phyloP scores from a whole-genome alignment of 768 basidiomycete species.

The Chalciporus sphaerocephalus region DNA sequence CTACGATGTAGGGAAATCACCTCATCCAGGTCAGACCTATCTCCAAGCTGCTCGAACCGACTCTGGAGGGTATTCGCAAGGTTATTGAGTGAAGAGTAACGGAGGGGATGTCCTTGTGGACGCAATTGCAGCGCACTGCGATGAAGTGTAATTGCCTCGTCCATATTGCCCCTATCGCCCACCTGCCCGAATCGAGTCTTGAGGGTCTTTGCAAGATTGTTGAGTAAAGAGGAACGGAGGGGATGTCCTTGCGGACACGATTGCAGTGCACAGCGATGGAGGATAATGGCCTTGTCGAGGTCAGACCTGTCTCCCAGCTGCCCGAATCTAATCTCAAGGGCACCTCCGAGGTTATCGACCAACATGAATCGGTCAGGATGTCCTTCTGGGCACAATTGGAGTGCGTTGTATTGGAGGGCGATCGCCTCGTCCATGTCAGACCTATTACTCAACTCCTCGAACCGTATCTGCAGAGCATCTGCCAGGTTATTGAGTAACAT shows the following conservation, averaged over 20 bases:
- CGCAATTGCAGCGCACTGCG: background rate
- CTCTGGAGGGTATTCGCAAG: background rate
- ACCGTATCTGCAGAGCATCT: background rate
- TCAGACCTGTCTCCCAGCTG: background rate
- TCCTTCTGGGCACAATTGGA: background rate
- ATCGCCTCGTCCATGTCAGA: background rate
- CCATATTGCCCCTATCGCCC: background rate
- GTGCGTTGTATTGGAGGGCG: background rate
- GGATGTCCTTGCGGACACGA: background rate
- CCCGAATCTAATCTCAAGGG: background rate
- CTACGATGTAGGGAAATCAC: background rate
- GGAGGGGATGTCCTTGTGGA: background rate
- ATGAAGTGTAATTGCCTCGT: background rate
- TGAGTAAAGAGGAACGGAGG: background rate
- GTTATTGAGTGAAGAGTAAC: background rate
- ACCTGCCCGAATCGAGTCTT: background rate
- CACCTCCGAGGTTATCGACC: background rate
- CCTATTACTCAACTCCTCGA: background rate
- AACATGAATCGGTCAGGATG: background rate
- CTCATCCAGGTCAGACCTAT: background rate
- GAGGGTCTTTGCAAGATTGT: background rate
- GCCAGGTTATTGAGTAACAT: background rate
- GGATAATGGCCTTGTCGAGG: background rate
- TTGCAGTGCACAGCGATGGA: background rate
- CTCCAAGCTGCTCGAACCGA: background rate